Conservation (phyloP, 2,329 filamentous ascomycete species). For the Aspergillus sp. region DNA sequence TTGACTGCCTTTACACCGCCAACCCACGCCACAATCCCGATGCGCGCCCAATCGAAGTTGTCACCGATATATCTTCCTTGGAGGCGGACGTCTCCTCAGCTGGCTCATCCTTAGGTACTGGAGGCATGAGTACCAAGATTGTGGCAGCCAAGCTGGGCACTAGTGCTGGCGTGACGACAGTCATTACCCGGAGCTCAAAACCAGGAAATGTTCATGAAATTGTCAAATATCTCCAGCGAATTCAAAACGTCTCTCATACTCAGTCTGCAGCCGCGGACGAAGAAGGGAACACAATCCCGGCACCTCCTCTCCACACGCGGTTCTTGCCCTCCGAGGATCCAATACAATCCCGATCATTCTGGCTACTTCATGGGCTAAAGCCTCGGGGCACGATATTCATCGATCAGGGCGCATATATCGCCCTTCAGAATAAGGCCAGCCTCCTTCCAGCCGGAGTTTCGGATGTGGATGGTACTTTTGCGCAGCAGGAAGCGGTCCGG, state of each 20-base stretch:
- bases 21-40: constrained; percentile 85
- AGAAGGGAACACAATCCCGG: constrained; percentile 40
- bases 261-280: constrained; percentile 22
- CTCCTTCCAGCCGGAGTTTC: constrained; percentile 89
- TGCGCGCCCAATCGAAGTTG: constrained; percentile 85
- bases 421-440: constrained; percentile 78
- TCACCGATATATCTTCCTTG: constrained; percentile 80
- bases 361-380: constrained; percentile 88
- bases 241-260: constrained; percentile 41
- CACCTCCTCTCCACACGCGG: constrained; percentile 76
- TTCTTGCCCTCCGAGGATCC: constrained; percentile 83
- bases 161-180: constrained; percentile 89
- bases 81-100: constrained; percentile 88
- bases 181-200: constrained; percentile 91
- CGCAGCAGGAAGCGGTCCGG: constrained; percentile 88
- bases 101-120: constrained; percentile 85
- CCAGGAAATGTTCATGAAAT: constrained; percentile 90
- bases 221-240: constrained; percentile 72
- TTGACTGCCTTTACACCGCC: constrained; percentile 95
- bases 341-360: constrained; percentile 92
- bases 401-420: constrained; percentile 81
- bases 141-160: constrained; percentile 88
- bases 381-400: constrained; percentile 92
- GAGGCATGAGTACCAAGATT: constrained; percentile 97
- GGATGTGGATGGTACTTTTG: constrained; percentile 83